Evolutionary conservation across 768 basidiomycete species (phyloP).

Genomic region (Cystoderma amianthinum): DNA sequence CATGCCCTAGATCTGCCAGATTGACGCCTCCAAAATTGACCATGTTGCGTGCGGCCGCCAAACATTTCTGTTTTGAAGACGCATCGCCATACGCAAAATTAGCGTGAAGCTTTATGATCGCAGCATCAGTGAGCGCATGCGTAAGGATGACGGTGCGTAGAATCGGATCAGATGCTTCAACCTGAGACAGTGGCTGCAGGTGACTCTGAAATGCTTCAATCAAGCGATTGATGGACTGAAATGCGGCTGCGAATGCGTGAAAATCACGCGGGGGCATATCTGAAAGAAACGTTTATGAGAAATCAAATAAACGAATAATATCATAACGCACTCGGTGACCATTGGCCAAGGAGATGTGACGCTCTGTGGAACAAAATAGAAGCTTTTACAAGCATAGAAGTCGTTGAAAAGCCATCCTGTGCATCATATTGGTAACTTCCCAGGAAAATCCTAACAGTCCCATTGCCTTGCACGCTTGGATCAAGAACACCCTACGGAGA

Average conservation of each 20-base stretch:
- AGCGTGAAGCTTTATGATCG: conserved; percentile 46
- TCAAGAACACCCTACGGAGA: conserved; percentile 32
- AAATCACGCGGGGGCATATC: conserved; percentile 35
- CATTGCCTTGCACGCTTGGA: conserved; percentile 34
- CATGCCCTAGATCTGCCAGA: conserved; percentile 28
- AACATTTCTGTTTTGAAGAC: conserved; percentile 34
- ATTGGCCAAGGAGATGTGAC: conserved; percentile 43
- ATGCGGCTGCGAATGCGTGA: conserved; percentile 33
- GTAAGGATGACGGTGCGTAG: conserved; percentile 33
- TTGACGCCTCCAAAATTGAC: conserved; percentile 30
- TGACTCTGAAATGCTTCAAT: conserved; percentile 32
- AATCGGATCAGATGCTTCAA: conserved; percentile 23
- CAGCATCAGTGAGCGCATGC: conserved; percentile 40
- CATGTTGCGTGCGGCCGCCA: conserved; percentile 36
- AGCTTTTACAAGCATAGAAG: conserved; percentile 44
- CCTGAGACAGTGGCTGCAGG: conserved; percentile 23
- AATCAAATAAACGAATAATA: too few species aligned
- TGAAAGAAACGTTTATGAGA: too few species aligned
- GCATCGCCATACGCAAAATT: conserved; percentile 36
- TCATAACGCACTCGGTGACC: conserved; percentile 28
- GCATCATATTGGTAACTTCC: conserved; percentile 21
- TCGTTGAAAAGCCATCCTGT: conserved; percentile 26
- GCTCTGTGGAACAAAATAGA: conserved; percentile 54
- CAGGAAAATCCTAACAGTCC: conserved; percentile 45
- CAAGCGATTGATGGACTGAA: conserved; percentile 36